Evolutionary conservation across 2,329 filamentous ascomycete species (phyloP).

Genomic region (Emydomyces testavorans): DNA sequence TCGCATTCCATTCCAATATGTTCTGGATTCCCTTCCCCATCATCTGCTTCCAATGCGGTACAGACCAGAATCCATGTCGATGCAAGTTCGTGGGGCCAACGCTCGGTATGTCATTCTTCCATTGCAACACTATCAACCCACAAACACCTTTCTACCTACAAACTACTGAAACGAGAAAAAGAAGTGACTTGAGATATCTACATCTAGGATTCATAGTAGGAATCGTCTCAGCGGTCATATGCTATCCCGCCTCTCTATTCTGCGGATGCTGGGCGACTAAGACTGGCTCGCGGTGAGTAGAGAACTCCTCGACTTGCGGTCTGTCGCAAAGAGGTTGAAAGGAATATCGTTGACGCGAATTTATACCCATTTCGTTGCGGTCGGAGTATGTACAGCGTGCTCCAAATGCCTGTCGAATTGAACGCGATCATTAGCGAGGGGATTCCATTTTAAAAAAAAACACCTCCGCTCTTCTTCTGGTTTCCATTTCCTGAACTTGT

Average conservation of each 20-base stretch:
- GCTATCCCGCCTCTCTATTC: constrained; percentile 45
- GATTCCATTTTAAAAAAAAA: constrained; percentile 41
- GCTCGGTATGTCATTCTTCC: constrained; percentile 36
- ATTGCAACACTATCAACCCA: too few species aligned
- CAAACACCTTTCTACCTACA: too few species aligned
- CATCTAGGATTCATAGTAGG: constrained; percentile 36
- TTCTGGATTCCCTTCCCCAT: constrained; percentile 40
- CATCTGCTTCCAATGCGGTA: constrained; percentile 46
- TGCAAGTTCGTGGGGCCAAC: constrained; percentile 48
- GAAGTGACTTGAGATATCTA: not conserved
- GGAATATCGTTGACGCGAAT: not conserved
- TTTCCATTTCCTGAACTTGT: too few species aligned
- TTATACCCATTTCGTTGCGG: not conserved
- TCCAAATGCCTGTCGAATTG: constrained; percentile 42
- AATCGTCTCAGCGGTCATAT: constrained; percentile 42
- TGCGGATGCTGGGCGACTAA: constrained; percentile 48
- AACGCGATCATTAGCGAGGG: constrained; percentile 41
- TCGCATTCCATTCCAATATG: not conserved
- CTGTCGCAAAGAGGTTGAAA: too few species aligned
- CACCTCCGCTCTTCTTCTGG: too few species aligned
- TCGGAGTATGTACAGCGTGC: constrained; percentile 31
- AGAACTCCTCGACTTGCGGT: too few species aligned
- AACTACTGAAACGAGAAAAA: not conserved
- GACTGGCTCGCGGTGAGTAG: constrained; percentile 42
- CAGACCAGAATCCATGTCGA: constrained; percentile 46